Evolutionary conservation across 768 basidiomycete species (phyloP).

Genomic region (Lepiota subincarnata): DNA sequence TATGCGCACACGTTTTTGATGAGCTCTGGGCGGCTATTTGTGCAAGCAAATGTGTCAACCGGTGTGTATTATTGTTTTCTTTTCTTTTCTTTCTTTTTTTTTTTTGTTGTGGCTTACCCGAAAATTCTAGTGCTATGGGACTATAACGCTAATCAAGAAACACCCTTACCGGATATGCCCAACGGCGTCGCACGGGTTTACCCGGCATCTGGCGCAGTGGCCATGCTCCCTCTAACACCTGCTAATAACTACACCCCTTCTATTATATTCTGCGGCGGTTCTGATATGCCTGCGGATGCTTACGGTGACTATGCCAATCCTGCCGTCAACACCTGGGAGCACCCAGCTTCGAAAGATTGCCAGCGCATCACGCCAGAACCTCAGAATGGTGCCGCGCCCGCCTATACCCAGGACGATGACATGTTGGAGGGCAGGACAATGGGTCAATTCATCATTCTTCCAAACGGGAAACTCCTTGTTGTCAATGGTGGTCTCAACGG

Average conservation of each 20-base stretch:
- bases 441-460: constrained; percentile 87
- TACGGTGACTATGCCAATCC: constrained; percentile 81
- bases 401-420: constrained; percentile 68
- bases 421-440: constrained; percentile 78
- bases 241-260: constrained; percentile 85
- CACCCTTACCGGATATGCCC: constrained; percentile 69
- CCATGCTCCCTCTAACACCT: constrained; percentile 89
- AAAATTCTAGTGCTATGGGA: constrained; percentile 43
- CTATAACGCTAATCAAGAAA: constrained; percentile 51
- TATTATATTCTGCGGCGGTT: constrained; percentile 88
- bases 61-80: constrained; percentile 37
- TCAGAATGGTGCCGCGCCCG: constrained; percentile 52
- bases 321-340: constrained; percentile 66
- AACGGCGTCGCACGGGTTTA: constrained; percentile 74
- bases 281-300: constrained; percentile 62
- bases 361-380: constrained; percentile 88
- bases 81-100: constrained; percentile 2
- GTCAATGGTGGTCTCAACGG: constrained; percentile 83
- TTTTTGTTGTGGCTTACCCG: background rate
- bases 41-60: constrained; percentile 79
- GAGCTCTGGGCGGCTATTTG: constrained; percentile 71
- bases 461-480: constrained; percentile 73
- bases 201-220: constrained; percentile 83
- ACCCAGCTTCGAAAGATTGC: constrained; percentile 68
- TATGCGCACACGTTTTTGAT: constrained; percentile 75